Evolutionary conservation across 208 protist genomes (phyloP).

Genomic region (Angomonas ambiguus): DNA sequence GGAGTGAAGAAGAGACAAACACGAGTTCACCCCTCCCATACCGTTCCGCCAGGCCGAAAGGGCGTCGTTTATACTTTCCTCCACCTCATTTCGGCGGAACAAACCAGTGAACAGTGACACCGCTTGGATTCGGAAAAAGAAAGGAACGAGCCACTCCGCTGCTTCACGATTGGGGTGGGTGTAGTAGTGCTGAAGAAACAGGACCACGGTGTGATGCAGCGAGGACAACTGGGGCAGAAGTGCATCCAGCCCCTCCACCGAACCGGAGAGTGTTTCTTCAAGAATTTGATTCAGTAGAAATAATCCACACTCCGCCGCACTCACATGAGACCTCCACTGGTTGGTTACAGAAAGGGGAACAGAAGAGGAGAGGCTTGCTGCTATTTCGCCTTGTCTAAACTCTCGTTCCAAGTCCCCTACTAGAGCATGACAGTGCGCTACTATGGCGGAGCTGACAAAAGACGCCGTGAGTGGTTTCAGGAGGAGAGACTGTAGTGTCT

Average conservation of each 20-base stretch:
- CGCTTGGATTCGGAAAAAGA: slow-evolving; percentile 26
- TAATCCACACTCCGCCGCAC: slow-evolving; percentile 22
- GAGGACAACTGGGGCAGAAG: not conserved
- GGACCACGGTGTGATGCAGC: not conserved
- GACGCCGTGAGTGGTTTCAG: not conserved
- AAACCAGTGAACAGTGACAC: slow-evolving; percentile 17
- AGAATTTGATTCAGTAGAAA: slow-evolving; percentile 36
- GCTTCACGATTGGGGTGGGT: not conserved
- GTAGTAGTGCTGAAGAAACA: not conserved
- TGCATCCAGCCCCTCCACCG: not conserved
- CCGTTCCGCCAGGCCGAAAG: not conserved
- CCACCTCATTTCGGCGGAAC: not conserved
- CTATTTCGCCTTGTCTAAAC: not conserved
- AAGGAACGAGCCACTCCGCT: slow-evolving; percentile 12
- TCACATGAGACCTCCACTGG: not conserved
- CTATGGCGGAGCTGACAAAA: not conserved
- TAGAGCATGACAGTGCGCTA: not conserved
- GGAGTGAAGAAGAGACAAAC: not conserved
- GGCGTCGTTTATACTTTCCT: not conserved
- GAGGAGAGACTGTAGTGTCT: not conserved
- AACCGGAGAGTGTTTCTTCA: slow-evolving; percentile 26
- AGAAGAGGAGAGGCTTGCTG: not conserved
- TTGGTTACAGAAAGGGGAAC: not conserved
- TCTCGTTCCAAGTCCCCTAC: not conserved
- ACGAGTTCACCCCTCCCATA: not conserved